Evolutionary conservation across 805 yeast species (phyloP), one percentile per base, ranked within the genome.

Genomic region (Starmerella stigmatis): DNA sequence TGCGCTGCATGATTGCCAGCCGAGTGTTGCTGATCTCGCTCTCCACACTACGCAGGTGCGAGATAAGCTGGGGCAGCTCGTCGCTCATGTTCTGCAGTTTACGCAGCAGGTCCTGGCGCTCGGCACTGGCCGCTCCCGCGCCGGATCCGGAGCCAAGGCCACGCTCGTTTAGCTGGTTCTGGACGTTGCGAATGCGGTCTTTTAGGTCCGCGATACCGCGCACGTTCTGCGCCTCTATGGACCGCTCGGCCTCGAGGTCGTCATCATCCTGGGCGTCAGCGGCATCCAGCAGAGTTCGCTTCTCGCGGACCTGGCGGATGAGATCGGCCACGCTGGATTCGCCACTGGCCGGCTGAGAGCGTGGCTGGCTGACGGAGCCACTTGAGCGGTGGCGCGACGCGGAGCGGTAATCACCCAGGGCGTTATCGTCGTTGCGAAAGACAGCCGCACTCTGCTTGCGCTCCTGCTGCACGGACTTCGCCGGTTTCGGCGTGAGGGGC

Each of bases 11-110:
- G 13, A 81, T 57, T 53, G 80, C 82, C 46, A 82, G 68, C 55
- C 79, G 84, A 1, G 81, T 74, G 21, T 67, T 64, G 13, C 82
- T 72, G 46, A 89, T 82, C 31, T 80, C 78, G 22, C 72, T 73
- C 53, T 85, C 94, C 27, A 80, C 72, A 25, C 71, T 60, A 35
- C 75, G 66, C 45, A 92, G 79, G 36, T 73, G 72, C 11, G 74
- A 64, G 41, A 88, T 75, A 45, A 92, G 69, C 33, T 66, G 67
- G 1, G 96, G 94, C 29, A 88, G 80, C 55, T 71, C 74, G 46
- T 79, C 84, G 12, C 85, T 75, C 44, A 82, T 70, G n/a, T 62
- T 61, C 50, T 75, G 75, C 54, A 88, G 73, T 55, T 75, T 78
- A 4, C 66, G 61, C 44, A 74, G 64, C 44, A 86, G 64, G n/a